Evolutionary conservation across 1,139 yeast species (phyloP).

Genomic region (Candida glucosophila): DNA sequence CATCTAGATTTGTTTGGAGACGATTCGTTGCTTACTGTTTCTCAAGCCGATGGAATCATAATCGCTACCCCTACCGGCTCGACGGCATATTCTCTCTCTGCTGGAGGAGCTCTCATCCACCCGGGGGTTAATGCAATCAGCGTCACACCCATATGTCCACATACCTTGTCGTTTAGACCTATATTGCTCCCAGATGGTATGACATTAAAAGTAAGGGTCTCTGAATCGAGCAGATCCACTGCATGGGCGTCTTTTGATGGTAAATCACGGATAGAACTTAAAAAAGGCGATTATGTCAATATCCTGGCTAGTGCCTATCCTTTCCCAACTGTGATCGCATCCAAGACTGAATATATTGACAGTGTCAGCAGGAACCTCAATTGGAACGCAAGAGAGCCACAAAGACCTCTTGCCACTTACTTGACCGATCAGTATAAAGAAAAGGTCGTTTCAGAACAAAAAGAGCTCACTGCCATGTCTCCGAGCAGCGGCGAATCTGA

Average conservation of each 20-base stretch:
- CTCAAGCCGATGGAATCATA: constrained; percentile 85
- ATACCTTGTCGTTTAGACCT: constrained; percentile 81
- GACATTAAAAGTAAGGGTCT: constrained; percentile 68
- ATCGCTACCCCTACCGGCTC: constrained; percentile 91
- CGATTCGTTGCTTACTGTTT: constrained; percentile 69
- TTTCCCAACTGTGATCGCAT: constrained; percentile 74
- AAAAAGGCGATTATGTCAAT: constrained; percentile 69
- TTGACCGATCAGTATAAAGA: constrained; percentile 39
- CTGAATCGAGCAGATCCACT: constrained; percentile 57
- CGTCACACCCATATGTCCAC: constrained; percentile 90
- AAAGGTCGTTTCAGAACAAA: no score
- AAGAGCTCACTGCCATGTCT: no score
- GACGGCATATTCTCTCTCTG: constrained; percentile 83
- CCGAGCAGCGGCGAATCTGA: no score
- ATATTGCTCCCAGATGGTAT: constrained; percentile 80
- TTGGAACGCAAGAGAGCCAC: constrained; percentile 82
- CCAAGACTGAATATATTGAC: constrained; percentile 72
- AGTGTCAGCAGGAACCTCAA: constrained; percentile 75
- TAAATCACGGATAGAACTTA: constrained; percentile 60
- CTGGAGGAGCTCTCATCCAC: constrained; percentile 86
- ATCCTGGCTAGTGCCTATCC: constrained; percentile 75
- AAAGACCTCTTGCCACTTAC: constrained; percentile 58
- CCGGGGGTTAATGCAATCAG: constrained; percentile 86
- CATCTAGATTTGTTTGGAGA: constrained; percentile 79
- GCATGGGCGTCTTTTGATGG: constrained; percentile 95